Percentiles rank a stretch among this genome's conserved stretches.
Conservation (phyloP, 495 filamentous ascomycete species). For the Aspergillus sclerotiicarbonarius region DNA sequence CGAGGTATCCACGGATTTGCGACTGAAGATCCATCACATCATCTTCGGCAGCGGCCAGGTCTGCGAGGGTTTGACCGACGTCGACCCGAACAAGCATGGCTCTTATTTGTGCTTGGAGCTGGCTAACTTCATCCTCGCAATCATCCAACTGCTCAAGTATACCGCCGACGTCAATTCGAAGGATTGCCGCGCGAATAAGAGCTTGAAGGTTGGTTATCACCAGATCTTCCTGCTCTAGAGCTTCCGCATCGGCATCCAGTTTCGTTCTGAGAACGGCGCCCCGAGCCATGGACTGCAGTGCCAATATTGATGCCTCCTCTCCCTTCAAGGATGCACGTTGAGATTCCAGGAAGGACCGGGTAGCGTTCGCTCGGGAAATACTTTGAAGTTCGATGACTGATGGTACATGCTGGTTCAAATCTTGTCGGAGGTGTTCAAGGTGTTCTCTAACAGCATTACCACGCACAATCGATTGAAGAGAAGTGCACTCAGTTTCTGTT, state of each 20-base stretch:
- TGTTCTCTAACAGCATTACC: constrained; percentile 33
- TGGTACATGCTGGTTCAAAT: constrained; percentile 29
- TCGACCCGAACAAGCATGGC: constrained; percentile 74
- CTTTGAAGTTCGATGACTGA: constrained; percentile 34
- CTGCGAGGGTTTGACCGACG: constrained; percentile 64
- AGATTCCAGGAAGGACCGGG: constrained; percentile 35
- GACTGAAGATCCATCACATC: constrained; percentile 72
- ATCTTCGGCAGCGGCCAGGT: constrained; percentile 81
- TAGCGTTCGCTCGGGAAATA: constrained; percentile 27
- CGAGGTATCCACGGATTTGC: constrained; percentile 65
- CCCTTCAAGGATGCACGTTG: constrained; percentile 32
- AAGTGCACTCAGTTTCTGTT: constrained; percentile 23
- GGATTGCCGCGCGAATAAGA: constrained; percentile 68
- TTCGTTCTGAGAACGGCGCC: constrained; percentile 45
- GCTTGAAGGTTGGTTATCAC: constrained; percentile 68
- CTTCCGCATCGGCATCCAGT: constrained; percentile 47
- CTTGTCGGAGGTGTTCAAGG: constrained; percentile 25
- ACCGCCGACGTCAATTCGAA: constrained; percentile 67
- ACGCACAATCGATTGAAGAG: constrained; percentile 44
- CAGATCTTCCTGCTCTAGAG: constrained; percentile 56
- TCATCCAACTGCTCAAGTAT: constrained; percentile 75
- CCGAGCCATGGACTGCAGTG: constrained; percentile 48
- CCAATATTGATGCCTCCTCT: constrained; percentile 34
- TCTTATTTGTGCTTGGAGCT: constrained; percentile 70
- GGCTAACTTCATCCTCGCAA: constrained; percentile 67